Evolutionary conservation across 495 filamentous ascomycete genomes (phyloP).

Genomic region (Penicillium longicatenatum): DNA sequence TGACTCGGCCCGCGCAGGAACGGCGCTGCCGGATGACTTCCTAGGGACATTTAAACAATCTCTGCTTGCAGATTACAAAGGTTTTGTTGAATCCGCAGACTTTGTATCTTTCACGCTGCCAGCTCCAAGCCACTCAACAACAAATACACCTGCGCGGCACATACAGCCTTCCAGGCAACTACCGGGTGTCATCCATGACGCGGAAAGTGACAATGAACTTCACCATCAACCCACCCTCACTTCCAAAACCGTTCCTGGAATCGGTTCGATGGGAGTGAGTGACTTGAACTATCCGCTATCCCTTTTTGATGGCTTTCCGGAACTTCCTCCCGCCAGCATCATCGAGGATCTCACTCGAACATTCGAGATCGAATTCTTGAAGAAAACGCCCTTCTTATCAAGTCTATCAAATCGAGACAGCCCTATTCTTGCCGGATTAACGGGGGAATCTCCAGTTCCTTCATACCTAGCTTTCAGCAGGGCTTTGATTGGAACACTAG

Average conservation of each 20-base stretch:
- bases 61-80: neutral
- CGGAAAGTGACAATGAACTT: neutral
- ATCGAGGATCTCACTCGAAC: neutral
- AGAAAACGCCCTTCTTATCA: neutral
- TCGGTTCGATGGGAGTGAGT: neutral
- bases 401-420: neutral
- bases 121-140: neutral
- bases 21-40: neutral
- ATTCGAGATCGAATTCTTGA: neutral
- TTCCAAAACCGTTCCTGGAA: neutral
- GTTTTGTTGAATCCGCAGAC: neutral
- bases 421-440: neutral
- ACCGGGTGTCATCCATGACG: neutral
- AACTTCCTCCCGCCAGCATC: neutral
- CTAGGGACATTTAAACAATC: neutral
- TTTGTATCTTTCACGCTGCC: neutral
- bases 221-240: neutral
- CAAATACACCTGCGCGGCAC: neutral
- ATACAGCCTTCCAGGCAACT: neutral
- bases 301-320: neutral
- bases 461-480: neutral
- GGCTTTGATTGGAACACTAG: neutral
- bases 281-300: neutral
- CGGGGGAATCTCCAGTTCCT: neutral
- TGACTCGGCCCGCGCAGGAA: neutral